Evolutionary conservation across 495 filamentous ascomycete species (phyloP).

Genomic region (Daldinia grandis): DNA sequence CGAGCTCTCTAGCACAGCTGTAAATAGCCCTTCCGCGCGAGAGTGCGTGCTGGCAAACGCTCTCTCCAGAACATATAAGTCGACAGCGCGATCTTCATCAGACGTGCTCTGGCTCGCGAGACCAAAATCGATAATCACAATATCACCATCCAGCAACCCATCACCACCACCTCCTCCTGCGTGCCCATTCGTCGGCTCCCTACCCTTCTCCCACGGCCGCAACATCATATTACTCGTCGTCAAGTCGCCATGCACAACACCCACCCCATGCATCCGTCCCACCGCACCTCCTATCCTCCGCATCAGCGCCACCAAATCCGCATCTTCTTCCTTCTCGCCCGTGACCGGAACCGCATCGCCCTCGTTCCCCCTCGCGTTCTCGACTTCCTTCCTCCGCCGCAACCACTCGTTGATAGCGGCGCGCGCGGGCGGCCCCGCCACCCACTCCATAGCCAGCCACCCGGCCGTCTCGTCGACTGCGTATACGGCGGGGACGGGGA

Average conservation of each 20-base stretch:
- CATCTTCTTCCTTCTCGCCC: constrained; percentile 46
- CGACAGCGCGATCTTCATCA: constrained; percentile 94
- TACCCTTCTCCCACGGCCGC: constrained; percentile 49
- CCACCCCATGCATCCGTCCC: constrained; percentile 80
- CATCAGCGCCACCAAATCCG: constrained; percentile 65
- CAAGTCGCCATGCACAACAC: constrained; percentile 92
- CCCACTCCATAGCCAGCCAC: constrained; percentile 93
- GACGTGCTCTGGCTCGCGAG: constrained; percentile 81
- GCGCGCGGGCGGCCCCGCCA: constrained; percentile 75
- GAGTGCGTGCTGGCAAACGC: constrained; percentile 98
- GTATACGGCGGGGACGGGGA: constrained; percentile 79
- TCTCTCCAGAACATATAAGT: constrained; percentile 95
- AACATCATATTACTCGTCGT: constrained; percentile 99
- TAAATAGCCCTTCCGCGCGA: constrained; percentile 79
- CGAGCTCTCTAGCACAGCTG: constrained; percentile 62
- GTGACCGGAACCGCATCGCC: constrained; percentile 34
- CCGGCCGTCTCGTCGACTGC: constrained; percentile 76
- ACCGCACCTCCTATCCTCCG: constrained; percentile 75
- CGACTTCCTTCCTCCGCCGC: constrained; percentile 36
- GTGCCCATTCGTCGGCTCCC: constrained; percentile 27
- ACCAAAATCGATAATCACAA: constrained; percentile 95
- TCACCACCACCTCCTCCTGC: constrained; percentile 14
- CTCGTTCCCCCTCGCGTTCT: constrained; percentile 38
- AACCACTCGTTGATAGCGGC: constrained; percentile 73
- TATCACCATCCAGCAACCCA: constrained; percentile 67